Percentiles rank a stretch among this genome's conserved stretches.
Evolutionary conservation across 768 basidiomycete species (phyloP).

Genomic region (Leccinum subgranulosum): DNA sequence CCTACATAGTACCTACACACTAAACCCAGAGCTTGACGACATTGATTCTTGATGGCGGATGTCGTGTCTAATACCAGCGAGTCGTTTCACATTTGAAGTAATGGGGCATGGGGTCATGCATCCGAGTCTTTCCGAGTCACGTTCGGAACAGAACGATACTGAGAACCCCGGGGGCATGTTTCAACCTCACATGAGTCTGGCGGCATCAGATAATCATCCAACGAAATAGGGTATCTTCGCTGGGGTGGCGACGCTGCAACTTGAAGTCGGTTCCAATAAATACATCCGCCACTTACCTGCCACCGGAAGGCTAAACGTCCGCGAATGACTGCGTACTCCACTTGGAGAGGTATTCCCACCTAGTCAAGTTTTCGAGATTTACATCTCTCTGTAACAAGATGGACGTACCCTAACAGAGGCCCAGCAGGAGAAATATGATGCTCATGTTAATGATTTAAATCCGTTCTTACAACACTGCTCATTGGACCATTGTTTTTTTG

Average conservation of each 20-base stretch:
- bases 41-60: too few species aligned
- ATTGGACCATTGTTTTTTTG: slow-evolving; percentile 25
- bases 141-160: too few species aligned
- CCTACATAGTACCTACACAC: too few species aligned
- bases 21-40: too few species aligned
- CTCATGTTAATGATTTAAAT: not conserved
- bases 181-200: too few species aligned
- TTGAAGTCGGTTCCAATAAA: not conserved
- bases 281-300: slow-evolving; percentile 14
- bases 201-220: slow-evolving; percentile 12
- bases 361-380: not conserved
- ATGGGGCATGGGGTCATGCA: too few species aligned
- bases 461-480: slow-evolving; percentile 5
- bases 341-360: slow-evolving; percentile 25
- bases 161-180: too few species aligned
- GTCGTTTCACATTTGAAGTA: too few species aligned
- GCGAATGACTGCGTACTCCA: slow-evolving; percentile 25
- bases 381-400: not conserved
- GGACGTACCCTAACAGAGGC: slow-evolving; percentile 22
- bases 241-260: not conserved
- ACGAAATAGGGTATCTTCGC: slow-evolving; percentile 23
- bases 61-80: too few species aligned
- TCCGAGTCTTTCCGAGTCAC: too few species aligned
- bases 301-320: slow-evolving; percentile 22
- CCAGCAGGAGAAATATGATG: slow-evolving; percentile 16